A percentile compares a stretch with the other conserved stretches of the same genome.
Conservation (phyloP, 1,284 basidiomycete genomes). For the Ganoderma multipileum region DNA sequence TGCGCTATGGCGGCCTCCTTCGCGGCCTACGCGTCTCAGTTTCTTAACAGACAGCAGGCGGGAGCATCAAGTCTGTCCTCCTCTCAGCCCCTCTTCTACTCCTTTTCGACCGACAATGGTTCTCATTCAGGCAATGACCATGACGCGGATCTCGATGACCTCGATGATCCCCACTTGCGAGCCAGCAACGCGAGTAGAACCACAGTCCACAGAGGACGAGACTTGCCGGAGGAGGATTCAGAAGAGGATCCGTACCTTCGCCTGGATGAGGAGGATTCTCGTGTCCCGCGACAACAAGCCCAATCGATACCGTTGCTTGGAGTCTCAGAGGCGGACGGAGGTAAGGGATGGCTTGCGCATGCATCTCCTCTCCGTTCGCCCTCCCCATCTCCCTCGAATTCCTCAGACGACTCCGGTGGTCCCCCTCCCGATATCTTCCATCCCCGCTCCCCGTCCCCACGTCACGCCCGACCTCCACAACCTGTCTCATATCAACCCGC, state of each 20-base stretch:
- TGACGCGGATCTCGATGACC: slow-evolving; percentile 67
- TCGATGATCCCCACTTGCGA: slow-evolving; percentile 74
- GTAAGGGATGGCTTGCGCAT: slow-evolving; percentile 76
- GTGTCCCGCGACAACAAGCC: slow-evolving; percentile 48
- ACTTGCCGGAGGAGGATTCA: slow-evolving; percentile 48
- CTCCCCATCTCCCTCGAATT: slow-evolving; percentile 52
- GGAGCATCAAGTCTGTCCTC: slow-evolving; percentile 55
- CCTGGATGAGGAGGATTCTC: slow-evolving; percentile 60
- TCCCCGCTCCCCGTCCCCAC: slow-evolving; percentile 37
- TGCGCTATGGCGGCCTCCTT: slow-evolving; percentile 61
- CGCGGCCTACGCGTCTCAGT: slow-evolving; percentile 72
- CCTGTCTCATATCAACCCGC: slow-evolving; percentile 38
- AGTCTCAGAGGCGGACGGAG: slow-evolving; percentile 45
- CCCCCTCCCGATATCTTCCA: slow-evolving; percentile 47
- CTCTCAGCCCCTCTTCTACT: slow-evolving; percentile 82
- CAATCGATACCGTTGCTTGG: slow-evolving; percentile 61
- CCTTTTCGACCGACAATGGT: slow-evolving; percentile 76
- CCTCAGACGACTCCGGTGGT: slow-evolving; percentile 53
- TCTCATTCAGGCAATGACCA: slow-evolving; percentile 58
- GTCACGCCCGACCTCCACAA: slow-evolving; percentile 31
- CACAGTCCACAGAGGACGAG: slow-evolving; percentile 36
- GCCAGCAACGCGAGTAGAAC: slow-evolving; percentile 46
- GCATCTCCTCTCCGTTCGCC: slow-evolving; percentile 58
- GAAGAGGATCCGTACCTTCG: slow-evolving; percentile 78
- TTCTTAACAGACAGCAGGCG: slow-evolving; percentile 59